phyloP scores from a whole-genome alignment of 495 filamentous ascomycete species.

The Tuber melanosporum region DNA sequence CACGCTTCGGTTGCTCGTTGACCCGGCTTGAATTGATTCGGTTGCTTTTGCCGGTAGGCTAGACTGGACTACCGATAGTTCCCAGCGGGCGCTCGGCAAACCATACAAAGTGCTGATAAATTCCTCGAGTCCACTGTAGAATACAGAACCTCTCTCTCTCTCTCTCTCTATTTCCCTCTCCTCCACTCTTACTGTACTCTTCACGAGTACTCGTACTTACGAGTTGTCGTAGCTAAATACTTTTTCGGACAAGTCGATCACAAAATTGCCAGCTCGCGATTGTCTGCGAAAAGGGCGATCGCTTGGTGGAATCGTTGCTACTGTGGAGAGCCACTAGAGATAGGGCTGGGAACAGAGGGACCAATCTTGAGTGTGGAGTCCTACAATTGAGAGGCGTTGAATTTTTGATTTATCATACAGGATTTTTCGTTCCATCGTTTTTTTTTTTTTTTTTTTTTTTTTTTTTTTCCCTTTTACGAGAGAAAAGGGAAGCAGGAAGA shows the following conservation, averaged over 20 bases:
- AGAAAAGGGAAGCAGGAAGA: background rate
- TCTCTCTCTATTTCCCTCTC: too few relatives aligned
- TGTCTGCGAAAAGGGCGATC: slow-evolving; percentile 34
- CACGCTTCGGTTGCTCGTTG: background rate
- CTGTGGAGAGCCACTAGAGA: slow-evolving; percentile 19
- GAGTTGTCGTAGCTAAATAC: background rate
- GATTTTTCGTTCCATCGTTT: background rate
- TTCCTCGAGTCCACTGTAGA: background rate
- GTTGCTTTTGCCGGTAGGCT: background rate
- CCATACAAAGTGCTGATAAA: background rate
- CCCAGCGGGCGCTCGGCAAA: background rate
- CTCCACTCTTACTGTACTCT: too few relatives aligned
- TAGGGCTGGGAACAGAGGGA: slow-evolving; percentile 11
- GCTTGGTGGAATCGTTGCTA: slow-evolving; percentile 27
- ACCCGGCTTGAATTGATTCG: background rate
- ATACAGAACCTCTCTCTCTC: background rate
- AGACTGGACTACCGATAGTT: background rate
- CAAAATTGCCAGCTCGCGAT: slow-evolving; percentile 51
- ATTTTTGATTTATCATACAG: background rate
- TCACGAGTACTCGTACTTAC: background rate
- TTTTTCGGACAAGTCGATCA: slow-evolving; percentile 52
- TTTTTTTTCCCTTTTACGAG: background rate
- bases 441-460: background rate
- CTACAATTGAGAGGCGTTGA: background rate
- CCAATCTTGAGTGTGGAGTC: background rate